Percentiles rank a stretch among this genome's conserved stretches.
phyloP scores from a whole-genome alignment of 1,139 yeast genomes.

The Debaryomyces singareniensis region DNA sequence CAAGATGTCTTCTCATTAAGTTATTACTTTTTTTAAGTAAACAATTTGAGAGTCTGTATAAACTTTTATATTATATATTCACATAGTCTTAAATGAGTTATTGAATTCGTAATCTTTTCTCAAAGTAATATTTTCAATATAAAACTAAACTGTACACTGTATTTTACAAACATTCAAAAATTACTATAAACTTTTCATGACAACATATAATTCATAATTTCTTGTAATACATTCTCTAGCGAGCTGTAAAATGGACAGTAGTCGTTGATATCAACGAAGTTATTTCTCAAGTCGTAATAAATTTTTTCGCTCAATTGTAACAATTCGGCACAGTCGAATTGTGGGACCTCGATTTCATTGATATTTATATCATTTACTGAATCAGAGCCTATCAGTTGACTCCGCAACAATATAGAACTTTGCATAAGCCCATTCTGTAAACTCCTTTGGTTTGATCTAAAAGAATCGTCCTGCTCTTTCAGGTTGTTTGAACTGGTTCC shows the following conservation, averaged over 20 bases:
- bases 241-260: slow-evolving; percentile 41
- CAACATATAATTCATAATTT: slow-evolving; percentile 30
- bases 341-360: slow-evolving; percentile 1
- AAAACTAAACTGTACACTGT: too few species aligned
- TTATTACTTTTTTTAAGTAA: background rate
- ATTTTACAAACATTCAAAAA: too few species aligned
- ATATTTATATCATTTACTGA: background rate
- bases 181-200: too few species aligned
- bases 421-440: slow-evolving; percentile 1
- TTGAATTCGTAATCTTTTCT: too few species aligned
- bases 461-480: background rate
- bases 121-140: too few species aligned
- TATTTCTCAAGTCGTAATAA: slow-evolving; percentile 36
- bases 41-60: slow-evolving; percentile 1
- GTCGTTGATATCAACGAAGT: slow-evolving; percentile 40
- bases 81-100: background rate
- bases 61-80: background rate
- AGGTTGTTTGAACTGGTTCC: background rate
- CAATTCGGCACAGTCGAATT: slow-evolving; percentile 15
- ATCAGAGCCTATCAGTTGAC: slow-evolving; percentile 1
- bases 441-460: background rate
- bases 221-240: slow-evolving; percentile 35
- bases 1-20: slow-evolving; percentile 92
- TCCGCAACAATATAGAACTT: slow-evolving; percentile 3
- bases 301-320: slow-evolving; percentile 33